phyloP scores from a whole-genome alignment of 352 stramenopile genomes.

The Globisporangium irregulare region DNA sequence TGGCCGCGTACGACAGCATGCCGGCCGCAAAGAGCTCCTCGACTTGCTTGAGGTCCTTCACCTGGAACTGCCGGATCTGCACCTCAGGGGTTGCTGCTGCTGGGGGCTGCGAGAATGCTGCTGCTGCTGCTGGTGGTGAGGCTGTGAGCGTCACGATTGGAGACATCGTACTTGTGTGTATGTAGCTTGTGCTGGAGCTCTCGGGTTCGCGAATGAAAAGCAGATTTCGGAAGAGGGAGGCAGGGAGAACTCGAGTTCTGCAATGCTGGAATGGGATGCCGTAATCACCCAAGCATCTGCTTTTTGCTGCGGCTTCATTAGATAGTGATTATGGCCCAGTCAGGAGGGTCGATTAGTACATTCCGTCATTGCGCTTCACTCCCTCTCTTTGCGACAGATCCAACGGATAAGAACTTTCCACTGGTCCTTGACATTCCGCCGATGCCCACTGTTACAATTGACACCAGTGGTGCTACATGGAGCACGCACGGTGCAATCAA shows the following conservation, averaged over 20 bases:
- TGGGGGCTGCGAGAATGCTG: background rate
- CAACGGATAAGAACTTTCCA: background rate
- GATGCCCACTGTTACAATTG: background rate
- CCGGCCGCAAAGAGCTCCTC: conserved; percentile 8
- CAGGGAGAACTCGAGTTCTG: background rate
- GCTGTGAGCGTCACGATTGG: background rate
- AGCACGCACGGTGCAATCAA: background rate
- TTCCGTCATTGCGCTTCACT: background rate
- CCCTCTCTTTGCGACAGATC: background rate
- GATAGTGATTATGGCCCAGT: background rate
- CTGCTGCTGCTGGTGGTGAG: background rate
- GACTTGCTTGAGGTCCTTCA: conserved; percentile 24
- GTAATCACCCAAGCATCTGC: conserved; percentile 4
- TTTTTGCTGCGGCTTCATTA: background rate
- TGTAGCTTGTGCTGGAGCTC: background rate
- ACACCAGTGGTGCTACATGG: background rate
- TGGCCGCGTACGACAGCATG: conserved; percentile 12
- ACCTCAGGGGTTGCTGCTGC: background rate
- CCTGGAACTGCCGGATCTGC: conserved; percentile 23
- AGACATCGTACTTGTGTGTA: background rate
- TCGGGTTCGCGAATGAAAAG: background rate
- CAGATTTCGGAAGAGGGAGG: background rate
- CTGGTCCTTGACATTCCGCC: background rate
- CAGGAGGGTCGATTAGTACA: conserved; percentile 3
- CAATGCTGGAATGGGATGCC: background rate